Evolutionary conservation across 2,329 filamentous ascomycete genomes (phyloP), one percentile per base, ranked within the genome.

Genomic region (Penicillium sp.): DNA sequence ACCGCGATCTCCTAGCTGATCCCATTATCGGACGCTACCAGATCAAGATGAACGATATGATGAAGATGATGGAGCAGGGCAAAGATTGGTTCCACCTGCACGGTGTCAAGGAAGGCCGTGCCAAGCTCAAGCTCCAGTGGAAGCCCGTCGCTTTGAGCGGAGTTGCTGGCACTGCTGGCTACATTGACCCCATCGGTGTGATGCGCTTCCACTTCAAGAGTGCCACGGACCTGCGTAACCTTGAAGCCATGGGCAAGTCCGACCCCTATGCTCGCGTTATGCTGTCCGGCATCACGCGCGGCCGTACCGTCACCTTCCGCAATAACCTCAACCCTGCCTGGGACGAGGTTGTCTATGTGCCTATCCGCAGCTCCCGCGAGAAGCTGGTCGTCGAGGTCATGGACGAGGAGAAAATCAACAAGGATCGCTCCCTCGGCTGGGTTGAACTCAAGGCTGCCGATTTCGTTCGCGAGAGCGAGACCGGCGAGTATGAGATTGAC

Each of bases 311-410:
- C 52, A 98, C 94, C 0, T 96, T 95, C 81, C 88, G 92, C 73
- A 99, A 96, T 78, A 96, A 97, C 62, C 86, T 99, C 58, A 92
- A 96, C 73, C 95, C 95, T 2, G 90, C 95, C 54, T 99, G 91
- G 88, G 92, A 99, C 70, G 95, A 99, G 77, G 88, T 99, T 24
- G 85, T 97, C 22, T 99, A 99, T 71, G 84, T 99, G 0, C 94
- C 96, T 1, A 85, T 99, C 58, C 94, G 97, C 74, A 92, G 89
- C 6, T 70, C 85, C 14, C 89, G 91, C 35, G 95, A 99, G 74
- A 92, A 90, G 70, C 81, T 99, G 33, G 87, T 88, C 1, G 79
- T 99, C 18, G 95, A 99, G 75, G 92, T 98, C 64, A 96, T 99
- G 94, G 95, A 99, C 69, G 87, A 95, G 61, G 95, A 99, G 77